Evolutionary conservation across 78 protist genomes (phyloP).

Genomic region (Dictyostelium capitatum): DNA sequence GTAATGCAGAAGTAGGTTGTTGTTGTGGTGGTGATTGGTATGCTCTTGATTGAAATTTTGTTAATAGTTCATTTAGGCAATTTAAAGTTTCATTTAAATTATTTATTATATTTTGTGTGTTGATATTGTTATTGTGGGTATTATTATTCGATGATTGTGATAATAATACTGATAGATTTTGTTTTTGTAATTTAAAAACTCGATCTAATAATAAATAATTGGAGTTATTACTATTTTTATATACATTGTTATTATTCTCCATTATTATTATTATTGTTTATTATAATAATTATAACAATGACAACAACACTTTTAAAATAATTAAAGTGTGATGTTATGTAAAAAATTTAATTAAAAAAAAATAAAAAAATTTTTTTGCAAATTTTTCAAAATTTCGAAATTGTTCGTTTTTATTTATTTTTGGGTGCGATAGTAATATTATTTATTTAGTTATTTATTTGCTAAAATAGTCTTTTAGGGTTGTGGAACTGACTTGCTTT

Average conservation of each 20-base stretch:
- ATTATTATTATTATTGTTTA: not conserved
- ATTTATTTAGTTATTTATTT: no score
- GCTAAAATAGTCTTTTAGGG: no score
- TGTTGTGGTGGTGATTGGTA: conserved; percentile 4
- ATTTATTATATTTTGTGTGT: not conserved
- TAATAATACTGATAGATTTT: not conserved
- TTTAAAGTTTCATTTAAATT: conserved; percentile 7
- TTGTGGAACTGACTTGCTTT: no score
- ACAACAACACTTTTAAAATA: no score
- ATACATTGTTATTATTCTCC: not conserved
- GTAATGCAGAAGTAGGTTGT: not conserved
- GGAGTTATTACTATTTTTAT: not conserved
- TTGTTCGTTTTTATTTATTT: no score
- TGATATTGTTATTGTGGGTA: not conserved
- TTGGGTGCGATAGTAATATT: no score
- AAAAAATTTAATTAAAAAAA: no score
- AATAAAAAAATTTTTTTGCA: no score
- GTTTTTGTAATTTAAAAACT: conserved; percentile 16
- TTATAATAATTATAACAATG: no score
- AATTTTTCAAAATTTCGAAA: no score
- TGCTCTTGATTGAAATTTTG: conserved; percentile 23
- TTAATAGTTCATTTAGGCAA: conserved; percentile 16
- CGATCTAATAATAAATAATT: not conserved
- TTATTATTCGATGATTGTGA: not conserved
- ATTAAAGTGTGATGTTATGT: no score